Conservation (phyloP, 1,284 basidiomycete species). For the Pseudozyma sp. region DNA sequence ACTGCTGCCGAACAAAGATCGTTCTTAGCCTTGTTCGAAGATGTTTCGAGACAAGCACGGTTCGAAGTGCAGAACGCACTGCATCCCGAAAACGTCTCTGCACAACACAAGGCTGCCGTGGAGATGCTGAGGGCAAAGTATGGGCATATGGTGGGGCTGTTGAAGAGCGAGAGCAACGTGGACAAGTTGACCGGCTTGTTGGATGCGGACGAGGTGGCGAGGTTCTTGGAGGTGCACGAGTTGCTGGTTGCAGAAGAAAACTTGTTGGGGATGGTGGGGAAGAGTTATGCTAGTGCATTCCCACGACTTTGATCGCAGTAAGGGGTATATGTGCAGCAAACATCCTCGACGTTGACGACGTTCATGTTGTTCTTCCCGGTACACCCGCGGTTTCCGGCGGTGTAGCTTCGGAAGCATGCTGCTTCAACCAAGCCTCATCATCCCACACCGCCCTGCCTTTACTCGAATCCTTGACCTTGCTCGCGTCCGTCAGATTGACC, state of each 20-base stretch:
- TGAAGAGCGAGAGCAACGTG: not conserved
- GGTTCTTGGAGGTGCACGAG: not conserved
- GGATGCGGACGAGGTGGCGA: not conserved
- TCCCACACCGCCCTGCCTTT: constrained; percentile 33
- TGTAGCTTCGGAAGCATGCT: constrained; percentile 10
- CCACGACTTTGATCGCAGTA: not conserved
- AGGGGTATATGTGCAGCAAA: too few relatives aligned
- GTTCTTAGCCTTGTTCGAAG: not conserved
- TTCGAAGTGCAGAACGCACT: constrained; percentile 3
- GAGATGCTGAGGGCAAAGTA: not conserved
- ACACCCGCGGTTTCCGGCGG: not conserved
- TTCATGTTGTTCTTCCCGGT: not conserved
- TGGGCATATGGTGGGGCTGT: not conserved
- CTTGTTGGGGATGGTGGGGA: constrained; percentile 1
- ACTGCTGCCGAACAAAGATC: not conserved
- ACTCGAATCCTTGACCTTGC: constrained; percentile 12
- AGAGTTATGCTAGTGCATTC: not conserved
- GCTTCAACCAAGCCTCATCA: constrained; percentile 48
- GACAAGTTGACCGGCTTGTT: constrained; percentile 8
- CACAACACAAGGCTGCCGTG: constrained; percentile 1
- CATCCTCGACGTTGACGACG: not conserved
- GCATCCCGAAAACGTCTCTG: constrained; percentile 21
- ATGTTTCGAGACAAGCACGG: not conserved
- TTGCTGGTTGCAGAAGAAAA: constrained; percentile 2
- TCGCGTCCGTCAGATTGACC: constrained; percentile 46